Base-by-base conservation (phyloP, 257 asterid genomes). In the Solanum clarkiae region DNA sequence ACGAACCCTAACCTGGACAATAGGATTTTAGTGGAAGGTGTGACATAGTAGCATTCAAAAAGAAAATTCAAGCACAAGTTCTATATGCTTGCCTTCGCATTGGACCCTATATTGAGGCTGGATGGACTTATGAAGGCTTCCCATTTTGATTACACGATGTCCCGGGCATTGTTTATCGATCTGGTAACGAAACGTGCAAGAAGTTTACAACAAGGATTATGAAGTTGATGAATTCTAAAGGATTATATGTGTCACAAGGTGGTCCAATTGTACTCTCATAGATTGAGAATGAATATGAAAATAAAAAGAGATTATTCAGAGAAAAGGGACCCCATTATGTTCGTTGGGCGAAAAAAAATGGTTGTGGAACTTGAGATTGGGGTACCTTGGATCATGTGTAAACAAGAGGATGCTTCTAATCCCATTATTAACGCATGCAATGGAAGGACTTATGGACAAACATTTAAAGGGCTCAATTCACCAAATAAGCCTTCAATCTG, bases 321-420 rank as follows among this genome's bases (percentile, higher is more conserved):
- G 91, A 84, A 0, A 87, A 88, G 45, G 98, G 99, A 26, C 95
- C 94, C 22, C 83, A 90, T 2, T 96, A 96, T 80, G 98, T 96
- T 44, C 87, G 16, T 2, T 96, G 99, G 99, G 98, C 99, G n/a
- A 4, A 97, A 97, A 11, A 68, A 81, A 13, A 93, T 96, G 98
- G 98, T 98, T 4, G 94, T 89, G 62, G 95, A 91, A 85, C 95
- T 92, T 4, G 13, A 91, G 0, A 96, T 97, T 2, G 97, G 98
- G 9, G 98, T 93, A 20, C 98, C 99, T 16, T 96, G 99, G 99
- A 88, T 89, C 47, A 96, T 96, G 99, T 94, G 99, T 92, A 96
- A 96, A 89, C 99, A 96, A 89, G 92, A 91, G 53, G 95, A 96
- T 59, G 99, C 99, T 62, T 98, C 99, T 15, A 92, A 91, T 87